Evolutionary conservation across 768 basidiomycete genomes (phyloP), one percentile per base, ranked within the genome.

Genomic region (Pleurotus pulmonarius): DNA sequence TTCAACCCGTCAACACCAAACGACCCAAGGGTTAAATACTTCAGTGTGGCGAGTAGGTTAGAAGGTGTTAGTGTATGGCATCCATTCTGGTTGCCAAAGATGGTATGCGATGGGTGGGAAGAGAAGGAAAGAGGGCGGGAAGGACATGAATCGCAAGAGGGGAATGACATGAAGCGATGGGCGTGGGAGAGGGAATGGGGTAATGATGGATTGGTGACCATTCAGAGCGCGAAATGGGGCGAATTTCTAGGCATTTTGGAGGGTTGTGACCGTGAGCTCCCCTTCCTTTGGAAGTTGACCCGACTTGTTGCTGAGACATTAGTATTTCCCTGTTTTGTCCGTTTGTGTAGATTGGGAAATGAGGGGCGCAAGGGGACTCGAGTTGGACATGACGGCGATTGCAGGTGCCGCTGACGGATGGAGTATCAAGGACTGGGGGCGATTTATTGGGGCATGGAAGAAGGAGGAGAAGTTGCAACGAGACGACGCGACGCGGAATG

Each of bases 81-180:
- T 68, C 97, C 97, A 0, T 85, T 99, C 53, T 99, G 96, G 94
- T 78, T 98, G 38, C 93, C 96, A 0, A 97, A 98, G 73, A 80
- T 95, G 73, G 88, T 99, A 26, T 75, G 98, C 38, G 96, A 99
- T 65, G 88, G 90, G 0, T 81, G 84, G 18, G 94, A 94, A 64
- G 80, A 82, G 59, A 78, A 74, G 54, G 77, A 83, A 63, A 70
- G 85, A 65, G 70, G 77, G 18, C 72, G 68, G 75, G 73, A 74
- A 39, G 51, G 29, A 5, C 40, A 8, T 20, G 22, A 16, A 24
- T 55, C 39, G 5, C 20, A 20, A 73, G 13, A 64, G 69, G 18
- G n/a, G 20, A 57, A 56, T 51, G 34, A 39, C 49, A 38, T 64
- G 2, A 75, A 79, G 0, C 62, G 78, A 4, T 84, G 83, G 79